phyloP scores from a whole-genome alignment of 225 moss, liverwort and hornwort genomes.

The Lunularia cruciata region DNA sequence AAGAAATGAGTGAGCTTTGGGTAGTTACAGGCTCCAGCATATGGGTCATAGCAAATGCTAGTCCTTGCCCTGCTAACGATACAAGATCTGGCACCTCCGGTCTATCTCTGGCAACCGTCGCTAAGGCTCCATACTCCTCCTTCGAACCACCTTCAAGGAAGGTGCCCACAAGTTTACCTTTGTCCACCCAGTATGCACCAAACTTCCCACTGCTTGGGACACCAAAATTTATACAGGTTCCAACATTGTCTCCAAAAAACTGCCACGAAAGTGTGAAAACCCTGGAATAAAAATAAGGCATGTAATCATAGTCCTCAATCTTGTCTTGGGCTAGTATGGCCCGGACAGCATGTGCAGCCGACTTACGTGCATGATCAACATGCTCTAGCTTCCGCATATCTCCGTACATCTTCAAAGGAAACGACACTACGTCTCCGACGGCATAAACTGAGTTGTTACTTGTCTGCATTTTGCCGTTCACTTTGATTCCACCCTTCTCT shows the following conservation, averaged over 20 bases:
- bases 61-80: constrained; percentile 47
- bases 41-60: constrained; percentile 57
- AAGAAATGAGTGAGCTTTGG: constrained; percentile 38
- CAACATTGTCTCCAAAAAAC: constrained; percentile 77
- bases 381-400: constrained; percentile 67
- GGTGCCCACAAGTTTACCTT: constrained; percentile 61
- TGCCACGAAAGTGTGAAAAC: constrained; percentile 94
- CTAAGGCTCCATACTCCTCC: constrained; percentile 64
- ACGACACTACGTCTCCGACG: constrained; percentile 83
- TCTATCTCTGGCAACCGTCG: constrained; percentile 59
- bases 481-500: constrained; percentile 77
- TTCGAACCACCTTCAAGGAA: constrained; percentile 85
- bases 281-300: constrained; percentile 88
- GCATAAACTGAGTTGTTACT: constrained; percentile 75
- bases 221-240: constrained; percentile 61
- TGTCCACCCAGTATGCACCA: constrained; percentile 78
- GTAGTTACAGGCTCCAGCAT: constrained; percentile 40
- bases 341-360: constrained; percentile 84
- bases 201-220: constrained; percentile 51
- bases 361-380: constrained; percentile 90
- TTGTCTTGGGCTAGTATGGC: constrained; percentile 47
- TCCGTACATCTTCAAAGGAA: constrained; percentile 66
- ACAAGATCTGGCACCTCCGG: constrained; percentile 45
- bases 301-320: constrained; percentile 69
- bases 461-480: constrained; percentile 77